Percentiles rank a stretch among this genome's conserved stretches.
Conservation (phyloP, 2,329 filamentous ascomycete species). For the Fusarium devonianum region DNA sequence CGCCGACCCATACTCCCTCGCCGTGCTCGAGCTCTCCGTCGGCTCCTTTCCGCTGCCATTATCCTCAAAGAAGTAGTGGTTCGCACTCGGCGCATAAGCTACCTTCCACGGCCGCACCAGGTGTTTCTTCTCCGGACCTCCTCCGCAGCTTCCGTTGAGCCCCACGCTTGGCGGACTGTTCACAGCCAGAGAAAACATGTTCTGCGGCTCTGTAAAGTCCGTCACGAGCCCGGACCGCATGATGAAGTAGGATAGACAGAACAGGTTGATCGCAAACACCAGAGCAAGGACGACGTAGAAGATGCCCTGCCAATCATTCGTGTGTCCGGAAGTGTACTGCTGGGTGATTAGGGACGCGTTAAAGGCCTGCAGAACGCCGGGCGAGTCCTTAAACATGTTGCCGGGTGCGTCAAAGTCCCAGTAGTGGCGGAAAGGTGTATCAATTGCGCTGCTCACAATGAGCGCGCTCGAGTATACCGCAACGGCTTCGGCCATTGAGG, state of each 20-base stretch:
- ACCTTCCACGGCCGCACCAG: conserved; percentile 54
- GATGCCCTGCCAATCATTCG: conserved; percentile 64
- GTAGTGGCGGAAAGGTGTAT: conserved; percentile 66
- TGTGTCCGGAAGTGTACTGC: conserved; percentile 74
- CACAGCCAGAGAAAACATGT: conserved; percentile 75
- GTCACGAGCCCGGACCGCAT: conserved; percentile 68
- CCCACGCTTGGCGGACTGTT: conserved; percentile 58
- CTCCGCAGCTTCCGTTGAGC: conserved; percentile 50
- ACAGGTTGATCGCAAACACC: conserved; percentile 71
- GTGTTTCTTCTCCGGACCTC: conserved; percentile 46
- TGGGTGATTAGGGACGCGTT: conserved; percentile 69
- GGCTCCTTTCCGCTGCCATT: conserved; percentile 43
- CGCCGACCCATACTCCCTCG: conserved; percentile 22
- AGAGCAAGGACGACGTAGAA: conserved; percentile 73
- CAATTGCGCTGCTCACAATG: conserved; percentile 65
- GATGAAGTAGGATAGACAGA: conserved; percentile 69
- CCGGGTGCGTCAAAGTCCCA: conserved; percentile 54
- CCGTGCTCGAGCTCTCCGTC: conserved; percentile 47
- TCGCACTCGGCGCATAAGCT: conserved; percentile 47
- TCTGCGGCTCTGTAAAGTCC: conserved; percentile 80
- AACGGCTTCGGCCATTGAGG: conserved; percentile 76
- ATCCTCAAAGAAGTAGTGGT: conserved; percentile 55
- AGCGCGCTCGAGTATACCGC: conserved; percentile 74
- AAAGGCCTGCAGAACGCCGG: conserved; percentile 64
- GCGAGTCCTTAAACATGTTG: conserved; percentile 48